Conservation (phyloP, 163 green algal genomes). For the Scenedesmus sp. region DNA sequence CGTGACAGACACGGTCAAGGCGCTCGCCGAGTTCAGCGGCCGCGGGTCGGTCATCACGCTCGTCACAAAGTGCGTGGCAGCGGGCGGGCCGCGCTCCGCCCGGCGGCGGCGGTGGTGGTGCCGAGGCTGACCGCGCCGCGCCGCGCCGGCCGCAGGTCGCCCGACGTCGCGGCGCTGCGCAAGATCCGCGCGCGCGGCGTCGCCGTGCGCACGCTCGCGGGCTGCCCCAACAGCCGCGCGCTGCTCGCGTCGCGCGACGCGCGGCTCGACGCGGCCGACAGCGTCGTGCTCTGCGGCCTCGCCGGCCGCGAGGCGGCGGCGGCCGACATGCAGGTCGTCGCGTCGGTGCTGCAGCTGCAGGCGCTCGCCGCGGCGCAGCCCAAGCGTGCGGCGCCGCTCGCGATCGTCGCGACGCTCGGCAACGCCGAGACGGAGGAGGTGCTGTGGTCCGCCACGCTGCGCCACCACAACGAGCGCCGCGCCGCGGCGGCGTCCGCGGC, state of each 20-base stretch:
- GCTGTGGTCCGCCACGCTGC: conserved; percentile 23
- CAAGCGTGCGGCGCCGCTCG: neutral
- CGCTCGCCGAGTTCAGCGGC: conserved; percentile 11
- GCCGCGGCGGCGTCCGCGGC: conserved; percentile 20
- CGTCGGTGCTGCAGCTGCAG: conserved; percentile 37
- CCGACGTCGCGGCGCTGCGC: conserved; percentile 2
- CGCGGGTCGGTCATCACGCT: conserved; percentile 20
- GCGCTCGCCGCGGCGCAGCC: conserved; percentile 4
- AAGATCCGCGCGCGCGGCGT: conserved; percentile 2
- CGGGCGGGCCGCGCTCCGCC: too few species aligned
- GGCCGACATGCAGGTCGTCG: conserved; percentile 37
- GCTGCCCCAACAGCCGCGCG: conserved; percentile 24
- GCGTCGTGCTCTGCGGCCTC: conserved; percentile 29
- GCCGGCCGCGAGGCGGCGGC: neutral
- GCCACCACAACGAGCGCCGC: conserved; percentile 18
- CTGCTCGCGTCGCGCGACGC: neutral
- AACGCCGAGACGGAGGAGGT: conserved; percentile 11
- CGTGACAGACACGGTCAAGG: neutral
- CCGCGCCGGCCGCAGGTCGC: neutral
- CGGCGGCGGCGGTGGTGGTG: too few species aligned
- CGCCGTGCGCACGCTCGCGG: neutral
- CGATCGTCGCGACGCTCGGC: conserved; percentile 31
- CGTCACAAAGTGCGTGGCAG: conserved; percentile 11
- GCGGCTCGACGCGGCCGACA: conserved; percentile 1
- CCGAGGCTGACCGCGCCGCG: too few species aligned